Evolutionary conservation across 345 rosid species (phyloP).

Genomic region (Theobroma cacao): DNA sequence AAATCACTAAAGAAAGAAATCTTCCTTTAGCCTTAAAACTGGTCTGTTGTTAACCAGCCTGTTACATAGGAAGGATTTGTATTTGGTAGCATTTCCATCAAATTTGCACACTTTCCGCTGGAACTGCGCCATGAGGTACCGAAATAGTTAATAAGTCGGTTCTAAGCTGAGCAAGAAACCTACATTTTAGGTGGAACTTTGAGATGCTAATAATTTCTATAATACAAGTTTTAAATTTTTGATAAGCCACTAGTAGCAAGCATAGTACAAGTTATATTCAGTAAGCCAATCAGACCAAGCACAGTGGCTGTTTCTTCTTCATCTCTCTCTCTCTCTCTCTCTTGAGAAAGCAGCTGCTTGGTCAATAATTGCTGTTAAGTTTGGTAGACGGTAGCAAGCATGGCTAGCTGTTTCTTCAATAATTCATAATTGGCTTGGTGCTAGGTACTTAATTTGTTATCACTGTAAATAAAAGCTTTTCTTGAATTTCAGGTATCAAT

Average conservation of each 20-base stretch:
- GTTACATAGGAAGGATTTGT: background rate
- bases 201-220: background rate
- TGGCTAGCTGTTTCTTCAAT: background rate
- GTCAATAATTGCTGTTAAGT: background rate
- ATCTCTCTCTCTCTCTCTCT: no score
- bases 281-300: background rate
- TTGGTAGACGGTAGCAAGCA: background rate
- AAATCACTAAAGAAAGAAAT: background rate
- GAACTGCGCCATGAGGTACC: background rate
- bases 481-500: constrained; percentile 45
- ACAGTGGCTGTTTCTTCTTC: background rate
- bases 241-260: background rate
- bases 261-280: no score
- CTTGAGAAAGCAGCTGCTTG: background rate
- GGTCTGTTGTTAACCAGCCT: background rate
- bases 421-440: background rate
- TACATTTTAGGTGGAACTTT: background rate
- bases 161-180: background rate
- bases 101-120: background rate
- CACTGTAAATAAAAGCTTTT: background rate
- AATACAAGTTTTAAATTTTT: background rate
- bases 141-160: background rate
- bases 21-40: background rate
- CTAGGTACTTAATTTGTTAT: background rate
- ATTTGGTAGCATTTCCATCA: background rate